Base-by-base conservation (phyloP, 1,284 basidiomycete species). In the Leccinum discolor region DNA sequence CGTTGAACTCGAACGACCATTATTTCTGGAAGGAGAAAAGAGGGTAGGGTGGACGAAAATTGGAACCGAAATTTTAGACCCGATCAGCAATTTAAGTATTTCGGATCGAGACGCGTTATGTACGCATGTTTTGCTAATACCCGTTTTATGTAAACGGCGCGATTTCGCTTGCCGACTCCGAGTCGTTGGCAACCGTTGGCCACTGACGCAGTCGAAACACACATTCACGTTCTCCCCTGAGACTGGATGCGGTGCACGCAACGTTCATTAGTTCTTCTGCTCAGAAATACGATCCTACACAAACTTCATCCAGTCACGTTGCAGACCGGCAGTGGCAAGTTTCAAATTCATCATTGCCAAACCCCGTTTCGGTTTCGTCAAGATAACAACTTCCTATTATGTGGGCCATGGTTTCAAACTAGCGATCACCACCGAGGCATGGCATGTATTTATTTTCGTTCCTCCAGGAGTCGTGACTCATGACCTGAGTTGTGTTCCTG, bases 1-100 rank as follows among this genome's bases (percentile, higher is more conserved):
- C 86, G 88, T 80, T 93, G 92, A 70, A 94, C 85, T 68, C 83
- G 81, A 69, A 88, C 91, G 72, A 87, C 84, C 90, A 92, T 92
- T 42, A 61, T 50, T 56, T 12, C 50, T 52, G 5, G 18, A 52
- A 52, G 50, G 18, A 23, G 12, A 23, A 26, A 14, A 16, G 23
- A 38, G 52, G 16, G 14, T 42, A 35, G 2, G 18, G 54, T 4
- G 11, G 47, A 58, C 29, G 35, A 21, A 58, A 58, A 10, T 18
- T 11, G 57, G 8, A 18, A 35, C 56, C 42, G 16, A 50, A 60
- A 23, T 4, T 11, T 60, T 62, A 18, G 38, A 12, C 2, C 61
- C 38, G 68, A 63, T 44, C 38, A 38, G 61, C 60, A 18, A 69
- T 74, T 72, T 71, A 65, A 74, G 52, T 50, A 21, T 11, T 50